Base-by-base conservation (phyloP, 495 filamentous ascomycete species). In the Trichoderma gamsii region DNA sequence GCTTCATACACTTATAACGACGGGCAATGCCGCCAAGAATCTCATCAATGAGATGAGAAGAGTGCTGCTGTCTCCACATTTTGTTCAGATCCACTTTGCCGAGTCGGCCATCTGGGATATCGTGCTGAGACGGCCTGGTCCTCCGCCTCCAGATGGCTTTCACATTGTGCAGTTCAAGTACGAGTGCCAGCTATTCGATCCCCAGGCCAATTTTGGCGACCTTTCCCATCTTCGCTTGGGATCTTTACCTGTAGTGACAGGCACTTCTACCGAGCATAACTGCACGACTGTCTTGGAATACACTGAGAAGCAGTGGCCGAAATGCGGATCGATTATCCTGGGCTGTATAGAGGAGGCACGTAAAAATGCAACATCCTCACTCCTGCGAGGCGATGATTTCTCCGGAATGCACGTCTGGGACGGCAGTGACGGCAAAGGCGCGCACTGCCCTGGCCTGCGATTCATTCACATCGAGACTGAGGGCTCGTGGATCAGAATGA, bases 101-200 rank as follows among this genome's bases (percentile, higher is more conserved):
- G 65, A 49, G n/a, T 51, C 65, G 65, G 65, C 65, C 41, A 35
- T 51, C 27, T 66, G 65, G 65, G 65, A 66, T 15, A 66, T 66
- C 35, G 41, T 66, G 15, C 6, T 49, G 15, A 66, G 27, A 23
- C 27, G 27, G 9, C 65, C 41, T 8, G 27, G 21, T 1, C 41
- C n/a, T n/a, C 65, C 65, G 0, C 65, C 65, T 0, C n/a, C 65
- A 6, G 65, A 66, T 44, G 65, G 65, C n/a, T 66, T 49, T 46
- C 65, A 66, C 43, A 41, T 66, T 21, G 18, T 66, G 2, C 65
- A 66, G 65, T 66, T 66, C 18, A 43, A 29, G n/a, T 66, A 25
- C 43, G 65, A 66, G 21, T 66, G 65, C 16, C 56, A 61, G 56
- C 25, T 61, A 4, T 61, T 61, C 25, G 35, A 66, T 41, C 65